Percentiles rank a stretch among this genome's conserved stretches.
Conservation (phyloP, 352 stramenopile species). For the Ophiocytium majus region DNA sequence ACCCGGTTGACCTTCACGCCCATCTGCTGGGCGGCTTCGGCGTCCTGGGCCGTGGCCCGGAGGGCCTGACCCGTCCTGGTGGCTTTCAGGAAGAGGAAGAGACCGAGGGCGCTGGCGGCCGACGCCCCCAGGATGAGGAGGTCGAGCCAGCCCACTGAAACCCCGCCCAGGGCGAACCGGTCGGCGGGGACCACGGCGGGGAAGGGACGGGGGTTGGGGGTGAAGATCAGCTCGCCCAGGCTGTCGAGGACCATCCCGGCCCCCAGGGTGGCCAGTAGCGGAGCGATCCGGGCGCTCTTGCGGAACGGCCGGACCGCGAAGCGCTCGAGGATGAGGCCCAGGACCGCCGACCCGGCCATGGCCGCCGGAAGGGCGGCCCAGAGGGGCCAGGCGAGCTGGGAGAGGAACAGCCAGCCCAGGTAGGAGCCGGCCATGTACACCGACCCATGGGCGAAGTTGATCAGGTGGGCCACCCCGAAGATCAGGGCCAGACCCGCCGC, state of each 20-base stretch:
- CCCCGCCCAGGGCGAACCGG: too few species aligned
- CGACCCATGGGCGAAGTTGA: slow-evolving; percentile 1
- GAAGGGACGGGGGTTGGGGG: background rate
- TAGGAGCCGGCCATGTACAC: background rate
- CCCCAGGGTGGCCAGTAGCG: background rate
- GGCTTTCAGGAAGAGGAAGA: background rate
- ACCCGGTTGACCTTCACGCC: background rate
- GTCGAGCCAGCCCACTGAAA: background rate
- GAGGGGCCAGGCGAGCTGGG: too few species aligned
- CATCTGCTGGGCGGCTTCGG: background rate
- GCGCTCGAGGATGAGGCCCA: background rate
- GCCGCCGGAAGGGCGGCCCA: background rate
- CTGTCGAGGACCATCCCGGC: background rate
- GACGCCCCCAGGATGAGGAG: background rate
- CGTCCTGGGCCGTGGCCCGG: background rate
- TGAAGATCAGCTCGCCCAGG: background rate
- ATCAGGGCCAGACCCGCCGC: background rate
- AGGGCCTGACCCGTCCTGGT: background rate
- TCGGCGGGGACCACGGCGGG: too few species aligned
- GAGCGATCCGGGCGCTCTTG: background rate
- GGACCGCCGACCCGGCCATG: background rate
- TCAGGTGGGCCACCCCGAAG: background rate
- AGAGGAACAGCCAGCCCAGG: background rate
- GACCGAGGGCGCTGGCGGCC: too few species aligned
- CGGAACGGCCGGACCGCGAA: background rate